These are phyloP conservation scores for Eucalyptus curtisii DNA, from an alignment of 345 rosid species.

Conservation along the genomic window DNA sequence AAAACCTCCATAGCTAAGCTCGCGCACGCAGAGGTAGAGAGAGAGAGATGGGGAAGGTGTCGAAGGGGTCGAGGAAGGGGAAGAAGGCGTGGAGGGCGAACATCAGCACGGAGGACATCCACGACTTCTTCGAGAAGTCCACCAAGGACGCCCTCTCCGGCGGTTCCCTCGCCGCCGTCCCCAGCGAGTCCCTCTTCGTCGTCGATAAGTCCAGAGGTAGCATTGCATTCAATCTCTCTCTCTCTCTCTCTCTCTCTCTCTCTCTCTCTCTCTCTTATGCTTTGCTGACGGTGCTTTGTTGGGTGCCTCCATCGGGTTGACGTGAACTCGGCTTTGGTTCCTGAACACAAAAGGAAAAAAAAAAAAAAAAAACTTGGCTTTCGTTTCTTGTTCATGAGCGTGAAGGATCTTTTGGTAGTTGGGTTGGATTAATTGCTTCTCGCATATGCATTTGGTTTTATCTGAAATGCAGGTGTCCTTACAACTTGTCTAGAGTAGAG, in stretches of 20 bases:
- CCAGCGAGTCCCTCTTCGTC: constrained; percentile 60
- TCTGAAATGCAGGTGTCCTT: neutral
- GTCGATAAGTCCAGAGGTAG: constrained; percentile 65
- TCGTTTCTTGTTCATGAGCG: neutral
- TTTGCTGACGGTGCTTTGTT: neutral
- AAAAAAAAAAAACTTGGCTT: neutral
- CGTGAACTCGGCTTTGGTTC: neutral
- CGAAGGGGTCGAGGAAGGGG: constrained; percentile 78
- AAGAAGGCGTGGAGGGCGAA: constrained; percentile 97
- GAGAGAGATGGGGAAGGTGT: constrained; percentile 48
- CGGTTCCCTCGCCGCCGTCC: constrained; percentile 57
- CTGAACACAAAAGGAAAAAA: neutral
- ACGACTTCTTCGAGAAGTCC: constrained; percentile 60
- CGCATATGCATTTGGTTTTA: neutral
- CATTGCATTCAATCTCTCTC: neutral
- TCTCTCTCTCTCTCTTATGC: neutral
- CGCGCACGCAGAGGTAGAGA: neutral
- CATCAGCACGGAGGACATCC: constrained; percentile 73
- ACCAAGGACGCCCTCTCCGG: constrained; percentile 85
- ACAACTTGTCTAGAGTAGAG: neutral
- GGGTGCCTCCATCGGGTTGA: neutral
- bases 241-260: neutral
- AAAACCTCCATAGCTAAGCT: neutral
- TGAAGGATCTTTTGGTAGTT: neutral
- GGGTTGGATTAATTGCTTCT: neutral